Evolutionary conservation across 352 stramenopile genomes (phyloP), one percentile per base, ranked within the genome.

Genomic region (Lagenidium sp.): DNA sequence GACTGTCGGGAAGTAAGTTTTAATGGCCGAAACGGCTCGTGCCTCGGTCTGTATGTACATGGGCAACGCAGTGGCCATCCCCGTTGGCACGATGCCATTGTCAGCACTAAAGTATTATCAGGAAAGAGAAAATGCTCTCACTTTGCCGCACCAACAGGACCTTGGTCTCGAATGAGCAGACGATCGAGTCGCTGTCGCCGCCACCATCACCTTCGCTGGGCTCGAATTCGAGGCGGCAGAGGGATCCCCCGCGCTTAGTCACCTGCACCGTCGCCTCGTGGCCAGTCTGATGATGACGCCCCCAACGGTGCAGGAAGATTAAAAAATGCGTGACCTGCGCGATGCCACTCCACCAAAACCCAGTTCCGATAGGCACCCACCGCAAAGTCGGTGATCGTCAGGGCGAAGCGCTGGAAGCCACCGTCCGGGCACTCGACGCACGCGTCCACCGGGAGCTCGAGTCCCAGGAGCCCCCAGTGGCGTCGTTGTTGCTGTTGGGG

Each of bases 1-100:
- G 47, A 85, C 79, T 32, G 57, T 60, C 24, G 73, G 73, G 45
- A 85, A 85, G 53, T 83, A 83, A 31, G 44, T 73, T 39, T 61
- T 57, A 21, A 85, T 75, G 4, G 73, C 69, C 36, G 65, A 57
- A 0, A 66, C 63, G 20, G 73, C 73, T 34, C 69, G 75, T n/a
- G 43, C 51, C 46, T 85, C 73, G 2, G 55, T 83, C 73, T 85
- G 13, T 40, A 21, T n/a, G n/a, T n/a, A n/a, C n/a, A 10, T 32
- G 36, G 26, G 22, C 36, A 15, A 20, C 19, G 8, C 18, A 13
- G 37, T 43, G 37, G 18, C 37, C 18, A 22, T 43, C 8, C 16
- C 18, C 22, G 1, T 43, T 24, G 8, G 19, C 37, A n/a, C n/a
- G n/a, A n/a, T n/a, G n/a, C n/a, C n/a, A n/a, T n/a, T n/a, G n/a